Evolutionary conservation across 148 eudicot genomes (phyloP).

Genomic region (Camellia japonica): DNA sequence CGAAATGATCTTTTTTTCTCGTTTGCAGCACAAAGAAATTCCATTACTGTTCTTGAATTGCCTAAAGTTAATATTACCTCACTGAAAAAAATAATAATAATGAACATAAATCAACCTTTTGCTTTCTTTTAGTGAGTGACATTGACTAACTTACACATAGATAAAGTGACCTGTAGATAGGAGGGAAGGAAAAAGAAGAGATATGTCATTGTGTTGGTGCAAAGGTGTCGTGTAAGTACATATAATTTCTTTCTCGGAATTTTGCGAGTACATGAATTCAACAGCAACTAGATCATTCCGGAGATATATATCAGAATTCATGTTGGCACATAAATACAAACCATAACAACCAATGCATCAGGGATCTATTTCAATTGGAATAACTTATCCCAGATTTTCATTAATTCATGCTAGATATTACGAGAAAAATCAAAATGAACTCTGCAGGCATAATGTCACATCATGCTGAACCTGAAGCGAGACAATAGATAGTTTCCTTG

Average conservation of each 20-base stretch:
- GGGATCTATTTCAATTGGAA: no score
- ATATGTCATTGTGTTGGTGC: no score
- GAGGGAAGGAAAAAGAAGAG: no score
- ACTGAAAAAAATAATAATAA: constrained; percentile 31
- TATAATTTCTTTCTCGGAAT: background rate
- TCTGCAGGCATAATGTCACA: background rate
- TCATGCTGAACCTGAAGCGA: background rate
- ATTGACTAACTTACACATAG: no score
- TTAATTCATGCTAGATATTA: no score
- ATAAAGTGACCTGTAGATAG: background rate
- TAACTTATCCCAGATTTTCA: no score
- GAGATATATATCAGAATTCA: no score
- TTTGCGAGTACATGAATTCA: background rate
- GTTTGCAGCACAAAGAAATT: constrained; percentile 96
- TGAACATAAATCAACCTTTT: no score
- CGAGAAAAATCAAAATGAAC: background rate
- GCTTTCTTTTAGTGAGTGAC: no score
- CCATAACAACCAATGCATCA: no score
- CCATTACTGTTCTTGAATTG: constrained; percentile 89
- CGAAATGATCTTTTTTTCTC: constrained; percentile 94
- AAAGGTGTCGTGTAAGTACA: background rate
- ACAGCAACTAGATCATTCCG: no score
- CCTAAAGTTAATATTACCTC: constrained; percentile 98
- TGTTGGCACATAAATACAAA: no score
- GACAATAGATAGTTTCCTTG: background rate